Evolutionary conservation across 768 basidiomycete genomes (phyloP), one percentile per base, ranked within the genome.

Genomic region (Mycena epipterygia): DNA sequence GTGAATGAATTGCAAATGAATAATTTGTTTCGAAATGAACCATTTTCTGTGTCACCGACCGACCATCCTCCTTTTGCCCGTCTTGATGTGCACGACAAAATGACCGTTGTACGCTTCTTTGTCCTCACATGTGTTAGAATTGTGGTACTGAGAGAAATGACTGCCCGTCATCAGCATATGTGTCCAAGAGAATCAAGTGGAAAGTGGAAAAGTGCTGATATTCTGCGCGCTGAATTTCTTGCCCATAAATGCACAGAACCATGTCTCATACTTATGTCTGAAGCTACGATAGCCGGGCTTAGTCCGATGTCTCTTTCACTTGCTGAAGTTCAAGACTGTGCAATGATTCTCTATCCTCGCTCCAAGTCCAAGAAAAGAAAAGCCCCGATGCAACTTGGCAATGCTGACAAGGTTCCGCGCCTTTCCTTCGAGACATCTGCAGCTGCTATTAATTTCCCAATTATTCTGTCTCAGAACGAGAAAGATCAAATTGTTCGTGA

Each of bases 51-150:
- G n/a, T n/a, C n/a, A n/a, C n/a, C n/a, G n/a, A n/a, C n/a, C n/a
- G 32, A 49, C 7, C 0, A 37, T 49, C 23, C 35, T 62, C 46
- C 60, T 62, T 62, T 62, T 62, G 60, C 37, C 16, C 23, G 48
- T 49, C 2, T 37, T 1, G 0, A 32, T 48, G 2, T 37, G 30
- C n/a, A 33, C 33, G 48, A 49, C 1, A 62, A 62, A 62, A 35
- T 21, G 35, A 23, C 33, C 3, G 60, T 62, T 19, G 33, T 37
- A 17, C 60, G 37, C 37, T 59, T n/a, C 19, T 42, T 59, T 3
- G 12, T 59, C n/a, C n/a, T n/a, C n/a, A n/a, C n/a, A n/a, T n/a
- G n/a, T 21, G 17, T 59, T 27, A 16, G 19, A 13, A 48, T 48
- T 27, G 46, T 21, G 4, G 12, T 27, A 25, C 8, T 48, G 25